Conservation (phyloP, 495 filamentous ascomycete species). For the Trichoderma erinaceum region DNA sequence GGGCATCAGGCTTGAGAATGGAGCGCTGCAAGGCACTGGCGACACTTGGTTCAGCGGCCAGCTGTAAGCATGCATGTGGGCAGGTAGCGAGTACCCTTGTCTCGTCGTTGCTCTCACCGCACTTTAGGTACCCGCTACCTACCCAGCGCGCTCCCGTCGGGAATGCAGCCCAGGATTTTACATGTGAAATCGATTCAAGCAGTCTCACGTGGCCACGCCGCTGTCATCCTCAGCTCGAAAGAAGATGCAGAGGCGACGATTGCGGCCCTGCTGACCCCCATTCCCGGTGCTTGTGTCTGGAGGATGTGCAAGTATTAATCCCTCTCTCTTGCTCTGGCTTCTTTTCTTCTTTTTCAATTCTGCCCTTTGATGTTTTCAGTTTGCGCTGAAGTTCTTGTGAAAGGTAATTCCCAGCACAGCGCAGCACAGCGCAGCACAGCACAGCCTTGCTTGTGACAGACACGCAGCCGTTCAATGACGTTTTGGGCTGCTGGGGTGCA, state of each 20-base stretch:
- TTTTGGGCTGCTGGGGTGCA: constrained; percentile 7
- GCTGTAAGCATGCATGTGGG: neutral
- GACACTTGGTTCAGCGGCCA: neutral
- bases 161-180: constrained; percentile 1
- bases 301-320: neutral
- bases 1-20: neutral
- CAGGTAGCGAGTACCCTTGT: neutral
- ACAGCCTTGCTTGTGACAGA: neutral
- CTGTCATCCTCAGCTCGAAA: constrained; percentile 2
- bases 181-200: constrained; percentile 8
- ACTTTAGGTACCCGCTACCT: neutral
- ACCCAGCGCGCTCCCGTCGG: neutral
- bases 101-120: neutral
- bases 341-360: neutral
- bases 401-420: too few species aligned
- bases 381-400: neutral
- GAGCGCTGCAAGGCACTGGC: constrained; percentile 3
- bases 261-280: constrained; percentile 2
- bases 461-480: constrained; percentile 11
- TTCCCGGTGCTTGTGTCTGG: neutral
- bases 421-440: too few species aligned
- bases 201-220: constrained; percentile 2
- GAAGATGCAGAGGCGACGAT: neutral
- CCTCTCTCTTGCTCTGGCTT: neutral
- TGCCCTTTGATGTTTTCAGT: neutral